Conservation (phyloP, 495 filamentous ascomycete species). For the Lindgomyces ingoldianus region DNA sequence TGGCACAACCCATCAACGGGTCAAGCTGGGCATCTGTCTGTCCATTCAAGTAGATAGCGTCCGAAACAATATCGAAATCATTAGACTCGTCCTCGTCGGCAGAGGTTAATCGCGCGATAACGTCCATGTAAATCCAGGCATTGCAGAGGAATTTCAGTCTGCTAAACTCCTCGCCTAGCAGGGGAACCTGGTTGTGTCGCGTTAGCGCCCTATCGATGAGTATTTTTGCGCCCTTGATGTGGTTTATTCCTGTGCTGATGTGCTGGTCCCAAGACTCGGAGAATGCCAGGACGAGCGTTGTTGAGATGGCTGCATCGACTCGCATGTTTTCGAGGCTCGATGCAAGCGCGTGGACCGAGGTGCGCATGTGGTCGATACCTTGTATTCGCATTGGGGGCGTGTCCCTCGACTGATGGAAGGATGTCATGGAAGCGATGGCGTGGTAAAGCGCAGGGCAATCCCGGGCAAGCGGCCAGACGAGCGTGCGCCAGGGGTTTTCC, state of each 20-base stretch:
- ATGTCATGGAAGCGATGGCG: constrained; percentile 73
- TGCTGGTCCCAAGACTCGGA: constrained; percentile 78
- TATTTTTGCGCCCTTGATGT: constrained; percentile 69
- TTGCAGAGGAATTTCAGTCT: constrained; percentile 72
- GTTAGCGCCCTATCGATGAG: constrained; percentile 62
- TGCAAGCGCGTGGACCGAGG: constrained; percentile 60
- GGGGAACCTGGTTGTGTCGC: constrained; percentile 43
- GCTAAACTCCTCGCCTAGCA: constrained; percentile 49
- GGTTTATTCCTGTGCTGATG: constrained; percentile 71
- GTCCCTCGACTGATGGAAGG: constrained; percentile 70
- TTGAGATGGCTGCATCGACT: constrained; percentile 68
- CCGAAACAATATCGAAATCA: constrained; percentile 53
- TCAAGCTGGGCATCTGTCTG: constrained; percentile 61
- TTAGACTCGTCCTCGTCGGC: constrained; percentile 59
- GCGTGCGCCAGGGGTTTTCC: constrained; percentile 77
- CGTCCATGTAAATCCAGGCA: constrained; percentile 81
- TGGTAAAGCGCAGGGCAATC: constrained; percentile 71
- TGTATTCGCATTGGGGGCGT: constrained; percentile 59
- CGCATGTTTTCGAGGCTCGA: constrained; percentile 63
- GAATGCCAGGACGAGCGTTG: constrained; percentile 72
- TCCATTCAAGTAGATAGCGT: constrained; percentile 46
- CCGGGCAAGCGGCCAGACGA: constrained; percentile 70
- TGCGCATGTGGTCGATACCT: constrained; percentile 74
- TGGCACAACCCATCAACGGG: constrained; percentile 74
- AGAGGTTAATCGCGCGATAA: constrained; percentile 73